Evolutionary conservation across 2,329 filamentous ascomycete species (phyloP), one percentile per base, ranked within the genome.

Genomic region (Epichloe typhina): DNA sequence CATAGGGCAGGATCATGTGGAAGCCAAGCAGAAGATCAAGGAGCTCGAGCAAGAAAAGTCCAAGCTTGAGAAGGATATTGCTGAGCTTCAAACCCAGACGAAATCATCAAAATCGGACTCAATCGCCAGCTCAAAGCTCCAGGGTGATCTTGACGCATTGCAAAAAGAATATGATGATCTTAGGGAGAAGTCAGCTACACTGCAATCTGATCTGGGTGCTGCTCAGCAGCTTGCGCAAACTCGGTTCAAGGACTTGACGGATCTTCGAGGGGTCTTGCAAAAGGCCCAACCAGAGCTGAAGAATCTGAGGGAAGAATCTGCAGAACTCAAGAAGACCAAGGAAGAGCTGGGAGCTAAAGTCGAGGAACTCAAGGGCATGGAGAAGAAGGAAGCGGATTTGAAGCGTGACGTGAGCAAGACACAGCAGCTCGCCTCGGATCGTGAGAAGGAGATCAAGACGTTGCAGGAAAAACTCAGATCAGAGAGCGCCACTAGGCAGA

Each of bases 181-280:
- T 37, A 88, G 86, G 65, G 68, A 74, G 19, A 88, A 84, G 64
- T 79, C 83, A 0, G 72, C 79, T 2, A 76, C 78, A 0, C 66
- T 96, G 17, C 83, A 95, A 61, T 87, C 84, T 0, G 91, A 98
- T 62, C 75, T 97, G 3, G 84, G 82, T 2, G 89, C 89, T 2
- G 85, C 90, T 0, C 83, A 96, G 63, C 82, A 94, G 66, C 76
- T 97, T 12, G 88, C 93, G 0, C 84, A 94, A 54, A 84, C 80
- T 15, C 78, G 93, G 33, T 97, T 89, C 72, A 95, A 89, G 65
- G 90, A 97, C 53, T 71, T 96, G 2, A 83, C 83, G 0, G 86
- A 95, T 31, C 71, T 95, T 44, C 79, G 84, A 19, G 86, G 91
- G 54, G 74, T 90, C 2, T 67, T 96, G 33, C 83, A 89, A 57